These are phyloP conservation scores for Aurantiochytrium sp. DNA, from an alignment of 108 stramenopile species.

Conservation along the genomic window DNA sequence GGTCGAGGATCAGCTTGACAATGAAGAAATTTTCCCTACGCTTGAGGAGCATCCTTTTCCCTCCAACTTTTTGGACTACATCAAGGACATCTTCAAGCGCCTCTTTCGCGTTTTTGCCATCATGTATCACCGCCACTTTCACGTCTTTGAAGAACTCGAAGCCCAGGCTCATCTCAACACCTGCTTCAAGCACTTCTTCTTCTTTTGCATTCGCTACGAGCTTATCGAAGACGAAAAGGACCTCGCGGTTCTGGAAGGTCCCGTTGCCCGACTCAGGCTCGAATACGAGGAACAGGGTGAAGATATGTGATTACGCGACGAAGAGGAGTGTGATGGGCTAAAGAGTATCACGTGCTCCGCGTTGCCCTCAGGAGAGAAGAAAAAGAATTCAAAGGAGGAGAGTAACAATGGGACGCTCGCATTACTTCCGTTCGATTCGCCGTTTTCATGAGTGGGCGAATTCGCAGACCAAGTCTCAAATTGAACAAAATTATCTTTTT, in stretches of 20 bases:
- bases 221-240: slow-evolving; percentile 25
- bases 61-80: slow-evolving; percentile 31
- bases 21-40: slow-evolving; percentile 27
- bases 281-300: neutral
- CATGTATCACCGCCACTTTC: slow-evolving; percentile 46
- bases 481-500: too few relatives aligned
- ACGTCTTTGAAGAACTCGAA: slow-evolving; percentile 35
- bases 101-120: slow-evolving; percentile 52
- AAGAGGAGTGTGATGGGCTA: neutral
- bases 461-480: too few relatives aligned
- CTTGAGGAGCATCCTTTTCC: slow-evolving; percentile 25
- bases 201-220: slow-evolving; percentile 45
- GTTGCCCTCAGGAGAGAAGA: too few relatives aligned
- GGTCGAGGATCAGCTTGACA: slow-evolving; percentile 54
- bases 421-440: too few relatives aligned
- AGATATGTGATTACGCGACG: neutral
- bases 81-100: slow-evolving; percentile 41
- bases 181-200: slow-evolving; percentile 60
- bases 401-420: too few relatives aligned
- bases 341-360: too few relatives aligned
- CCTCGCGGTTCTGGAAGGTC: neutral
- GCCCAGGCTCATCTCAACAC: slow-evolving; percentile 55
- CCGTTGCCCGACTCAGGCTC: neutral
- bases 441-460: too few relatives aligned
- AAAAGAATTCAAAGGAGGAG: too few relatives aligned